phyloP scores from a whole-genome alignment of 1,284 basidiomycete species.

The Erythrobasidium hasegawianum region DNA sequence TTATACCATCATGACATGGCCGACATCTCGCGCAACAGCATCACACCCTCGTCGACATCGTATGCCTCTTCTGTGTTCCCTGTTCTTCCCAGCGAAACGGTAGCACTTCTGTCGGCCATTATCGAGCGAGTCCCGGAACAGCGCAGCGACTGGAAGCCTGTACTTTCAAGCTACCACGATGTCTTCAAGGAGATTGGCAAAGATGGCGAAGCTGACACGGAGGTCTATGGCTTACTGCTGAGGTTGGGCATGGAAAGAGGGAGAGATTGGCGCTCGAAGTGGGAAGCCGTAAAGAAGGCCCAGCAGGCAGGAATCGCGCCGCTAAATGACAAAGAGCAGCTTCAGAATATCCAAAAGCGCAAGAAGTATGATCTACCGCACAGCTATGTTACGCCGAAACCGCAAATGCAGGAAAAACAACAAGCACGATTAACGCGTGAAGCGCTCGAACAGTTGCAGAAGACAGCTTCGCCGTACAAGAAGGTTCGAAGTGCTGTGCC shows the following conservation, averaged over 20 bases:
- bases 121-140: constrained; percentile 12
- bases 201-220: constrained; percentile 28
- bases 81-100: constrained; percentile 5
- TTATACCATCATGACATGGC: constrained; percentile 24
- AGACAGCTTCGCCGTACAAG: constrained; percentile 18
- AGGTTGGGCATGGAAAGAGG: constrained; percentile 33
- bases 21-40: constrained; percentile 31
- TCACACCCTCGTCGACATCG: constrained; percentile 22
- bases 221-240: constrained; percentile 30
- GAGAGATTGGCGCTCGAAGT: constrained; percentile 35
- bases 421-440: constrained; percentile 21
- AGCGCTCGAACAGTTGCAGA: constrained; percentile 20
- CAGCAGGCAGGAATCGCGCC: constrained; percentile 20
- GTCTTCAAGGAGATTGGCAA: constrained; percentile 30
- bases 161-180: constrained; percentile 25
- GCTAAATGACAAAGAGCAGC: not conserved
- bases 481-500: constrained; percentile 5
- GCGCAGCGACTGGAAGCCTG: constrained; percentile 24
- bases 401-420: not conserved
- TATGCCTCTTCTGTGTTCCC: constrained; percentile 35
- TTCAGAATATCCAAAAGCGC: not conserved
- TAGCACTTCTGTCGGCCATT: constrained; percentile 27
- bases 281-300: constrained; percentile 30
- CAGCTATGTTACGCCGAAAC: not conserved
- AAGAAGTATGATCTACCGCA: not conserved